Evolutionary conservation across 192 early-diverging fungal species (phyloP).

Genomic region (Linnemannia hyalina): DNA sequence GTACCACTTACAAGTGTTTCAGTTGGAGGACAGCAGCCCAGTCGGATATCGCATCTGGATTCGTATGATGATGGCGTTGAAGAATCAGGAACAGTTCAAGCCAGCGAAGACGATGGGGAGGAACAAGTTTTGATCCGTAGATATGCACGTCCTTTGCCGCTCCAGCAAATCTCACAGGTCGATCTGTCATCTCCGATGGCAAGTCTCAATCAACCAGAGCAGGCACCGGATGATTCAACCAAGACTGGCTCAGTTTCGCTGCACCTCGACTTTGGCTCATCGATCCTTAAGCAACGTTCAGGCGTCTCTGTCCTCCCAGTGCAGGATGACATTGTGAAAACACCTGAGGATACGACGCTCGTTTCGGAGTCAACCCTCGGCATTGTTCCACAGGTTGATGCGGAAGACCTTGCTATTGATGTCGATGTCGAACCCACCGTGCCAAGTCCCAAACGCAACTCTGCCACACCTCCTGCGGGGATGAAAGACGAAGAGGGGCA

Average conservation of each 20-base stretch:
- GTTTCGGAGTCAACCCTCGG: background rate
- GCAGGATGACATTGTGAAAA: background rate
- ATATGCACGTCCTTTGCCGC: background rate
- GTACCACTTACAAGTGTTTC: background rate
- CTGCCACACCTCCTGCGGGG: background rate
- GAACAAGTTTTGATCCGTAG: background rate
- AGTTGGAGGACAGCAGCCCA: background rate
- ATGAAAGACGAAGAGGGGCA: background rate
- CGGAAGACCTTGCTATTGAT: background rate
- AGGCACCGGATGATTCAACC: background rate
- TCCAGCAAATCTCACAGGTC: background rate
- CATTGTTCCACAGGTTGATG: background rate
- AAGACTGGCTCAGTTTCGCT: background rate
- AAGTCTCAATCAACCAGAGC: background rate
- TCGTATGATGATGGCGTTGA: slow-evolving; percentile 39
- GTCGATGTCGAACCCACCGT: background rate
- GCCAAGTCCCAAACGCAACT: background rate
- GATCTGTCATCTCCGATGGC: background rate
- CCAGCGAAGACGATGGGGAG: slow-evolving; percentile 46
- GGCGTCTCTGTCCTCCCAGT: background rate
- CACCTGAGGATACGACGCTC: background rate
- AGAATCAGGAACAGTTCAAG: background rate
- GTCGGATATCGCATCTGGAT: slow-evolving; percentile 21
- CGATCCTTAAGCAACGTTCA: slow-evolving; percentile 19
- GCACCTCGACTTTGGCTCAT: slow-evolving; percentile 24